These are phyloP conservation scores for Myxozyma melibiosi DNA, from an alignment of 805 yeast species.

Conservation along the genomic window DNA sequence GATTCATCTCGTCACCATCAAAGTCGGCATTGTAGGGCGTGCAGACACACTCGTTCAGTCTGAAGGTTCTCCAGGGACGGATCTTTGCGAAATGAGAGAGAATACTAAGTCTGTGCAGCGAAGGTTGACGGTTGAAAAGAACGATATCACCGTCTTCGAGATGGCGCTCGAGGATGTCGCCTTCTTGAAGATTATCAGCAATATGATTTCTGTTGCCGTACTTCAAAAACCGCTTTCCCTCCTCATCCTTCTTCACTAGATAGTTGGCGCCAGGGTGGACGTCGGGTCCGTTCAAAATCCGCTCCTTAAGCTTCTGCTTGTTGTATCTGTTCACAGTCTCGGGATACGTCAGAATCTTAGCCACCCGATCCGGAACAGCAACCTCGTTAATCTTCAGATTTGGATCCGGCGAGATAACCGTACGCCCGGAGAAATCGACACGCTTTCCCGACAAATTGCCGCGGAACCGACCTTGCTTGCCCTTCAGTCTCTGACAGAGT, in stretches of 20 bases:
- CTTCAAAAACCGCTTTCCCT: slow-evolving; percentile 81
- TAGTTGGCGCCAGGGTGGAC: slow-evolving; percentile 97
- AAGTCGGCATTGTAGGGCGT: slow-evolving; percentile 99
- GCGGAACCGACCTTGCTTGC: slow-evolving; percentile 98
- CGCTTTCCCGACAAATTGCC: slow-evolving; percentile 98
- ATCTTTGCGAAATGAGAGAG: slow-evolving; percentile 94
- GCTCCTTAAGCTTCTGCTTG: slow-evolving; percentile 68
- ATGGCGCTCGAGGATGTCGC: slow-evolving; percentile 96
- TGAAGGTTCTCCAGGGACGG: slow-evolving; percentile 96
- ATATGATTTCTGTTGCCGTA: slow-evolving; percentile 82
- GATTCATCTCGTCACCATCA: slow-evolving; percentile 99
- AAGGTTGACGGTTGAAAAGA: slow-evolving; percentile 95
- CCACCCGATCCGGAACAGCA: slow-evolving; percentile 97
- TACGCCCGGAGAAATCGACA: slow-evolving; percentile 97
- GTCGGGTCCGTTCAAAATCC: slow-evolving; percentile 82
- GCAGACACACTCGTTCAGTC: slow-evolving; percentile 97
- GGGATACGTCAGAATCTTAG: slow-evolving; percentile 93
- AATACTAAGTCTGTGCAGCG: slow-evolving; percentile 91
- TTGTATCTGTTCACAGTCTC: slow-evolving; percentile 92
- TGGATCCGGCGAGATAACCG: slow-evolving; percentile 98
- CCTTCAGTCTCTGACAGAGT: slow-evolving; percentile 94
- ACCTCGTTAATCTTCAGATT: slow-evolving; percentile 93
- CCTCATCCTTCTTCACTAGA: slow-evolving; percentile 73
- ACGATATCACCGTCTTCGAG: slow-evolving; percentile 97
- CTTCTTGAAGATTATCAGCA: slow-evolving; percentile 75